Evolutionary conservation across 306 rosid species (phyloP), one percentile per base, ranked within the genome.

Genomic region (Prunus mongolica): DNA sequence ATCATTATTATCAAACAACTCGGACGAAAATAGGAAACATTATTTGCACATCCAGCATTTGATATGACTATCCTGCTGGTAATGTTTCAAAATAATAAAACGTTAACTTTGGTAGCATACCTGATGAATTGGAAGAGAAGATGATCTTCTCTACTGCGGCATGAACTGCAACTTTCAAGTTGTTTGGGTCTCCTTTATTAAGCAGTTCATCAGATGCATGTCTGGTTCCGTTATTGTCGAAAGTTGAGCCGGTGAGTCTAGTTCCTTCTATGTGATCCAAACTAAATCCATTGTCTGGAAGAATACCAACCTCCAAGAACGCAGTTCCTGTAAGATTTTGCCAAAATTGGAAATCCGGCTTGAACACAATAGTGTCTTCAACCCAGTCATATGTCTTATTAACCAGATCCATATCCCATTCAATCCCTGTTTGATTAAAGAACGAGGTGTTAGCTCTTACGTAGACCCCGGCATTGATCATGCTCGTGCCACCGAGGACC

Each of bases 311-410:
- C 20, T 72, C 73, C 28, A 65, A 30, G 20, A 56, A 41, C 14
- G 73, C 82, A 0, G 68, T 54, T 34, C 27, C 30, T 3, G 65
- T 62, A 10, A 63, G 4, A 3, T 12, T 28, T 18, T 78, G 82
- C 79, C 79, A 73, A 57, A 64, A n/a, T 22, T 34, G 13, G 67
- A 68, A 60, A 24, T 41, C 71, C 0, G 63, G 13, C 0, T 4
- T 14, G 47, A 25, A 50, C 16, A 74, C 82, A 24, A 78, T 22
- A 0, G 80, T 44, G 2, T 82, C 73, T 65, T 82, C 82, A 0
- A 78, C 82, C 86, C 86, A 82, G 8, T 70, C 9, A 15, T 78
- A 78, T 0, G 82, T 77, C 51, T 78, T 8, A 19, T 82, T 73
- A 2, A 82, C 86, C 61, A n/a, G 0, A 2, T 55, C 45, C 76